These are phyloP conservation scores for Pythium dissimile DNA, from an alignment of 352 stramenopile genomes.

Conservation along the genomic window DNA sequence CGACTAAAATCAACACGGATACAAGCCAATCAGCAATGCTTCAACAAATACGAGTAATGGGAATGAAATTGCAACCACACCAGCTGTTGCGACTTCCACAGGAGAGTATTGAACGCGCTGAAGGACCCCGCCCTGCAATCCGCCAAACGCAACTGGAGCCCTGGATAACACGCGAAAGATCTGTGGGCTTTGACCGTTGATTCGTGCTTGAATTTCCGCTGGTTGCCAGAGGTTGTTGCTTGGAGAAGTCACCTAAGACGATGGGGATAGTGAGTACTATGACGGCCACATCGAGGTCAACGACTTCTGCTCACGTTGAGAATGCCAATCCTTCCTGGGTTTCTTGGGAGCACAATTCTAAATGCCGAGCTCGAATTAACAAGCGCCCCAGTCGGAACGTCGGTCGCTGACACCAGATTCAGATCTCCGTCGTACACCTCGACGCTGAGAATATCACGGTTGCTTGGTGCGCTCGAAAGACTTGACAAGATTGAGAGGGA, in stretches of 20 bases:
- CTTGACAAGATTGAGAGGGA: conserved; percentile 9
- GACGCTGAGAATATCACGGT: conserved; percentile 1
- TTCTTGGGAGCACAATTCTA: conserved; percentile 1
- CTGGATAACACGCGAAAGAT: conserved; percentile 7
- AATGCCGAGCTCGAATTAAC: conserved; percentile 4
- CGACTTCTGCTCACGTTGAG: conserved; percentile 10
- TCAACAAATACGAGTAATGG: neutral
- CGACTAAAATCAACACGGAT: too few relatives aligned
- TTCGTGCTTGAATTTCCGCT: conserved; percentile 19
- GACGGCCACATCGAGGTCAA: neutral
- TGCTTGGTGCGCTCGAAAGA: neutral
- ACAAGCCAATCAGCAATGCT: conserved; percentile 1
- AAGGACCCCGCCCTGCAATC: neutral
- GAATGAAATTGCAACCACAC: neutral
- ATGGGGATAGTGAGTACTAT: too few relatives aligned
- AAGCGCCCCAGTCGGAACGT: neutral
- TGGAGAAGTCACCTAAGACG: conserved; percentile 6
- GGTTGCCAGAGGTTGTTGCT: conserved; percentile 15
- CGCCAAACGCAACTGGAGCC: conserved; percentile 2
- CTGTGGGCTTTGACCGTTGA: conserved; percentile 7
- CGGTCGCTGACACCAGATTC: conserved; percentile 1
- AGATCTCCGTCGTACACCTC: conserved; percentile 17
- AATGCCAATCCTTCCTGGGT: conserved; percentile 8
- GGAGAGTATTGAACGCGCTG: conserved; percentile 10
- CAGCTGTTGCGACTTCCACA: neutral